These are phyloP conservation scores for Penicillium taxi DNA, from an alignment of 495 filamentous ascomycete species.

Conservation along the genomic window DNA sequence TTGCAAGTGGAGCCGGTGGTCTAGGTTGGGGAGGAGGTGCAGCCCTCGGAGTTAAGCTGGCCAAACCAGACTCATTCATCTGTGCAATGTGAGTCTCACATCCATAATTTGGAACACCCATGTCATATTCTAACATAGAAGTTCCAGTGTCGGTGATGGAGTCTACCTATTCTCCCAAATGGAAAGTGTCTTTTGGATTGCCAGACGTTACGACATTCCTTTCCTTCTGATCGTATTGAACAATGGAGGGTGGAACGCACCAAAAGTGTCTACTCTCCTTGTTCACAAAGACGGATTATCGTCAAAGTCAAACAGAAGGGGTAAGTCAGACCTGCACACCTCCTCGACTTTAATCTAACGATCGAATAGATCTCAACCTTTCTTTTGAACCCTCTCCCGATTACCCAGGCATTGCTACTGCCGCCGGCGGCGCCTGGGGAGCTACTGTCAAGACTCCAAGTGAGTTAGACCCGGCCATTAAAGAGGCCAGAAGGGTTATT, in stretches of 20 bases:
- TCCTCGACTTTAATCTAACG: too few species aligned
- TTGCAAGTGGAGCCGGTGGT: constrained; percentile 66
- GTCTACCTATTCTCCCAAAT: constrained; percentile 80
- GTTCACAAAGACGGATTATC: constrained; percentile 60
- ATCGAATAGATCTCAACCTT: constrained; percentile 55
- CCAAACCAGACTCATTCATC: constrained; percentile 25
- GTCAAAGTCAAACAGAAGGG: constrained; percentile 15
- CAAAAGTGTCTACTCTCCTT: constrained; percentile 57
- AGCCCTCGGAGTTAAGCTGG: constrained; percentile 75
- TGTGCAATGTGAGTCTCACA: constrained; percentile 14
- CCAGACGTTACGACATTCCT: constrained; percentile 74
- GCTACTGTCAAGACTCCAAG: constrained; percentile 9
- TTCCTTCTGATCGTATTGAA: constrained; percentile 84
- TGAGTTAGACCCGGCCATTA: constrained; percentile 9
- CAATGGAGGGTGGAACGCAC: constrained; percentile 78
- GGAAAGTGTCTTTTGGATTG: constrained; percentile 83
- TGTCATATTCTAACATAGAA: not conserved
- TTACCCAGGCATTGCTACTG: constrained; percentile 78
- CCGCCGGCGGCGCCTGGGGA: constrained; percentile 40
- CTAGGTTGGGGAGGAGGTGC: constrained; percentile 89
- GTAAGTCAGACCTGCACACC: constrained; percentile 3
- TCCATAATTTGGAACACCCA: not conserved
- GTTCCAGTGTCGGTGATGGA: constrained; percentile 62
- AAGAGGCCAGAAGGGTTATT: constrained; percentile 9
- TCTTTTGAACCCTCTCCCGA: constrained; percentile 72